Evolutionary conservation across 257 asterid genomes (phyloP).

Genomic region (Nicotiana undulata): DNA sequence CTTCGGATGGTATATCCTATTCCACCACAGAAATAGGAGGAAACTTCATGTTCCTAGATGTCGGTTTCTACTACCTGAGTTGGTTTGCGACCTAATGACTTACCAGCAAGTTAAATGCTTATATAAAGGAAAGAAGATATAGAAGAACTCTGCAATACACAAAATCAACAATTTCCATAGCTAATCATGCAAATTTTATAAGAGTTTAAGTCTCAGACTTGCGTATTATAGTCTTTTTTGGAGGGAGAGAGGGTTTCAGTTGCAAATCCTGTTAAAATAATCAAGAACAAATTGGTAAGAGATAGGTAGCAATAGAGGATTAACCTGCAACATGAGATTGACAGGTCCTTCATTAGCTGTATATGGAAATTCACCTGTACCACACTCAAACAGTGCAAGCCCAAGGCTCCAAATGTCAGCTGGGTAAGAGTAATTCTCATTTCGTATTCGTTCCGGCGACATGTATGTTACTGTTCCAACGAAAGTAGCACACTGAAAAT

Average conservation of each 20-base stretch:
- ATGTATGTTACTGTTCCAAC: constrained; percentile 97
- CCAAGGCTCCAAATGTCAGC: constrained; percentile 99
- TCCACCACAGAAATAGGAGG: not conserved
- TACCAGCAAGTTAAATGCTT: not conserved
- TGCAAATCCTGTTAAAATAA: not conserved
- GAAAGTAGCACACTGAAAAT: constrained; percentile 90
- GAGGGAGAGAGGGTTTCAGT: not conserved
- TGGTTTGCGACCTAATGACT: not conserved
- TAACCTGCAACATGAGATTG: constrained; percentile 97
- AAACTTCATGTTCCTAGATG: not conserved
- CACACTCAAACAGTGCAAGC: constrained; percentile 97
- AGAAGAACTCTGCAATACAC: not conserved
- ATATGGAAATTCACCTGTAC: constrained; percentile 95
- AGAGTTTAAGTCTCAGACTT: not conserved
- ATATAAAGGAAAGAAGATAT: not conserved
- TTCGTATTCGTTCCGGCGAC: constrained; percentile 98
- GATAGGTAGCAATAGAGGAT: not conserved
- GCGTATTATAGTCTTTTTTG: not conserved
- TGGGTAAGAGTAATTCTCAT: constrained; percentile 89
- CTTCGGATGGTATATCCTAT: not conserved
- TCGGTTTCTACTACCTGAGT: not conserved
- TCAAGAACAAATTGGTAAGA: not conserved
- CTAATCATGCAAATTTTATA: not conserved
- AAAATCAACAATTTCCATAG: not conserved
- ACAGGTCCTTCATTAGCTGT: constrained; percentile 95